Evolutionary conservation across 108 stramenopile genomes (phyloP).

Genomic region (Pseudonitzschia pungens): DNA sequence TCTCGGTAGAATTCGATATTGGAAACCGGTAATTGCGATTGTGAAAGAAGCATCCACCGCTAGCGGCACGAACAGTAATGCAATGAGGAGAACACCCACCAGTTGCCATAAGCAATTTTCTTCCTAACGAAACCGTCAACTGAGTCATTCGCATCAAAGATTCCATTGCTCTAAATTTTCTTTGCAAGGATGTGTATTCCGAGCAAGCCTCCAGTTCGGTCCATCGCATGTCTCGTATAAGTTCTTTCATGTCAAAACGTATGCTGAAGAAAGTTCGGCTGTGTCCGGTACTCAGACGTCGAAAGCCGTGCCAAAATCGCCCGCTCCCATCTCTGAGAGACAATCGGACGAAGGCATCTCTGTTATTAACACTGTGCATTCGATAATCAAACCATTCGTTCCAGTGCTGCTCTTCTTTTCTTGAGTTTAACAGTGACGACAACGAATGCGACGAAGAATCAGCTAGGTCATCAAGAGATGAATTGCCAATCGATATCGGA

Average conservation of each 20-base stretch:
- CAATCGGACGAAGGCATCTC: conserved; percentile 9
- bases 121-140: conserved; percentile 5
- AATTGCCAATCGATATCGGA: not conserved
- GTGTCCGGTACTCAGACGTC: conserved; percentile 4
- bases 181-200: not conserved
- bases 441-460: not conserved
- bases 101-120: conserved; percentile 7
- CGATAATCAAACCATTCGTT: conserved; percentile 12
- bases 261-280: conserved; percentile 7
- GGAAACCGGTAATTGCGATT: conserved; percentile 6
- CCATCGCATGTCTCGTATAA: conserved; percentile 12
- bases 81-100: not conserved
- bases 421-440: not conserved
- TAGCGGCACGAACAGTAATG: not conserved
- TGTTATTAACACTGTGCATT: not conserved
- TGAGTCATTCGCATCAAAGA: conserved; percentile 12
- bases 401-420: not conserved
- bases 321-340: conserved; percentile 7
- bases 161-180: not conserved
- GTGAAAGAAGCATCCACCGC: not conserved
- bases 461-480: not conserved
- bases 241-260: conserved; percentile 7
- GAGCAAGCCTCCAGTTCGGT: conserved; percentile 3
- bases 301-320: conserved; percentile 11
- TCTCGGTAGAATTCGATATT: not conserved